Base-by-base conservation (phyloP, 768 basidiomycete species). In the Auriscalpium orientale region DNA sequence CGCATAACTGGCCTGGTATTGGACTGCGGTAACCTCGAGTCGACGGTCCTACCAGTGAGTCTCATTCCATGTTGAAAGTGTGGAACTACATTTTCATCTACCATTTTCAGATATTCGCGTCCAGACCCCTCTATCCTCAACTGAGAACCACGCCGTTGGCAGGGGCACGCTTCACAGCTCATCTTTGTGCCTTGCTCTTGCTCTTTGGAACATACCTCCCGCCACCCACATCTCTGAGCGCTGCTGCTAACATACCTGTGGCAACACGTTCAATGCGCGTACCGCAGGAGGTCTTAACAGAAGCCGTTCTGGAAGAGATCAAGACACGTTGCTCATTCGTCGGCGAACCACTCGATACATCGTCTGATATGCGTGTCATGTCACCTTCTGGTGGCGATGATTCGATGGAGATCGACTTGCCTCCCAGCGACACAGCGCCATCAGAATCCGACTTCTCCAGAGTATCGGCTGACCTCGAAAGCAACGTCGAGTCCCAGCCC, bases 301-400 rank as follows among this genome's bases (percentile, higher is more conserved):
- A 91, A 53, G 71, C 76, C 2, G 74, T 95, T n/a, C 70, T 97
- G 15, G 93, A 98, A 69, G 87, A 94, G 61, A 85, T 98, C 57
- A 91, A 97, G 70, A 88, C 87, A 2, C 83, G 93, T 3, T 87
- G 84, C 55, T 95, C 91, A 67, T 94, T 97, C 62, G 95, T 98
- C 22, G 85, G 89, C 28, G 76, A 79, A 4, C 67, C 76, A 1
- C 72, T 90, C 40, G 80, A 79, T 49, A 58, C 66, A 9, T 63
- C 67, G 8, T 56, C 64, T 18, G 58, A 60, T 49, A 51, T 56
- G 12, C 65, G 67, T 33, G 36, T 51, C 40, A 28, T 55, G 35
- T 54, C 58, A 18, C 51, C 56, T 22, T 5, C 40, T 60, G 40
- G 40, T 61, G 65, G 73, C 15, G 66, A 66, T 22, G 73, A 71